Evolutionary conservation across 495 filamentous ascomycete genomes (phyloP), one percentile per base, ranked within the genome.

Genomic region (Talaromyces adpressus): DNA sequence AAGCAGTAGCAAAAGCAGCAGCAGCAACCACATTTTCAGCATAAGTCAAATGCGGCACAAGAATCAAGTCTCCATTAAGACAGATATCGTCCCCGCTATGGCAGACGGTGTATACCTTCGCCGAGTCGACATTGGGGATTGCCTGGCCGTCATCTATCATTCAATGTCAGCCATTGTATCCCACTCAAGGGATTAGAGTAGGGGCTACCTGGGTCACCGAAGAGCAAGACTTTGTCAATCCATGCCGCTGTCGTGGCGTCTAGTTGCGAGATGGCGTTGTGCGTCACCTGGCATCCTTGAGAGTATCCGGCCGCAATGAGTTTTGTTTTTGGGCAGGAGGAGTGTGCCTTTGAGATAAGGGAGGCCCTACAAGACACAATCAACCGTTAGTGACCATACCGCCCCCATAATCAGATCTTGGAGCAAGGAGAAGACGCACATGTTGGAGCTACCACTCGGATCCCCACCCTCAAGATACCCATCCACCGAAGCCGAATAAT

Each of bases 391-490:
- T 27, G 27, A 27, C 27, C 2, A 27, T 27, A 27, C 3, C 27
- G 3, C 27, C 27, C n/a, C n/a, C n/a, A n/a, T n/a, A n/a, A n/a
- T n/a, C 5, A 27, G 27, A 27, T n/a, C 9, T 4, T 22, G n/a
- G 52, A 23, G 12, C 12, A 29, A 54, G 59, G 23, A 23, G 25
- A 9, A 20, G 25, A 56, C 64, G 30, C 57, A 60, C 70, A 74
- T 73, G 36, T 67, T 51, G 22, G 58, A 54, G 53, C 67, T 71
- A 14, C 71, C 73, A 53, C 53, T 65, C 22, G 63, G 9, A 63
- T 76, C 73, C 4, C 75, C 75, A 30, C 75, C 75, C n/a, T 64
- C 69, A 36, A 75, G 63, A 60, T 74, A 76, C 1, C 76, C 74
- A 29, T 57, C 63, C 25, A 79, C 68, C 20, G 64, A 66, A 14